Evolutionary conservation across 176 grass and related monocot species (phyloP), one percentile per base, ranked within the genome.

Genomic region (Triticum dicoccoides): DNA sequence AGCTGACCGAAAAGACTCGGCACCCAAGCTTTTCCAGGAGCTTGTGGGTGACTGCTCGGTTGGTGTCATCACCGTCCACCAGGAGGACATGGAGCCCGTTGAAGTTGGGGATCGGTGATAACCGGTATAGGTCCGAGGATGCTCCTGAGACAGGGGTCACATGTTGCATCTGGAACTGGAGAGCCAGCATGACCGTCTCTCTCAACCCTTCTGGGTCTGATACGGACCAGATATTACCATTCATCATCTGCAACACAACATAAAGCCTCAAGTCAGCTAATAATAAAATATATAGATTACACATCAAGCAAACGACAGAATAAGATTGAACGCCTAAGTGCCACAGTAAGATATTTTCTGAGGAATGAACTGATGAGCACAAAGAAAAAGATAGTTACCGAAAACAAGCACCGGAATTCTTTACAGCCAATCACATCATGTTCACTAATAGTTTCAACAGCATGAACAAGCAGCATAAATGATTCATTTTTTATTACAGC

Each of bases 161-260:
- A 65, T 85, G 74, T 88, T 93, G 92, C 42, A 91, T 77, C 82
- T 91, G 97, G 83, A 99, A 91, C 42, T 89, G 90, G 73, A 99
- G 85, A 45, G 87, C 87, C 0, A 96, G 89, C 23, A 93, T 89
- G 32, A 96, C 87, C 12, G 89, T 96, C 86, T 94, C 87, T 69
- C 86, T 82, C 0, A 89, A 80, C 63, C 90, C 89, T 72, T 93
- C 69, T 6, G 90, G 83, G 73, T 89, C 90, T 64, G 92, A 92
- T 27, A 88, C 87, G 37, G 89, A 90, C 88, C 87, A 94, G 81
- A 99, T 99, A 61, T 99, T 91, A 9, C 97, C 97, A 82, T 94
- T 88, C 97, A 99, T 99, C 85, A 89, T 88, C 97, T 99, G 87
- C 64, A 59, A 0, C 61, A 82, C 59, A 70, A 34, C 29, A 68